Percentiles rank a stretch among this genome's conserved stretches.
Conservation (phyloP, 352 stramenopile species). For the Phytophthora tubulina region DNA sequence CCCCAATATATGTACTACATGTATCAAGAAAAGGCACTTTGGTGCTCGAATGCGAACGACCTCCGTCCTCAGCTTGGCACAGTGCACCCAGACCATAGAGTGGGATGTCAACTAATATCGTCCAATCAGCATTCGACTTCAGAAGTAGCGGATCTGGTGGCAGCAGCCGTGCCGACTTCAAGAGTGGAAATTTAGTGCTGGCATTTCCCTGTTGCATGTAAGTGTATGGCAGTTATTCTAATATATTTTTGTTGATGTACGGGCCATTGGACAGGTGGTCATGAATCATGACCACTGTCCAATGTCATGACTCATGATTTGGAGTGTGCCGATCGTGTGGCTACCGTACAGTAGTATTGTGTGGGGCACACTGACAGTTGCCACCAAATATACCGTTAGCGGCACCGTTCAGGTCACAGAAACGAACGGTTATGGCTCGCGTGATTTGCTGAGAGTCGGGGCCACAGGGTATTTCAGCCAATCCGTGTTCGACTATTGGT, state of each 20-base stretch:
- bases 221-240: too few species aligned
- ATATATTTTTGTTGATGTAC: background rate
- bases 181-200: too few species aligned
- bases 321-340: too few species aligned
- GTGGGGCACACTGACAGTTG: background rate
- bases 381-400: constrained; percentile 3
- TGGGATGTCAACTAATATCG: constrained; percentile 3
- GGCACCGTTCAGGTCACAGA: constrained; percentile 12
- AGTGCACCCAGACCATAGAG: constrained; percentile 1
- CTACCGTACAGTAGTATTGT: background rate
- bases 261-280: background rate
- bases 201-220: background rate
- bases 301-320: too few species aligned
- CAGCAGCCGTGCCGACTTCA: background rate
- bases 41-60: background rate
- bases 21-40: background rate
- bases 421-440: constrained; percentile 14
- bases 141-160: background rate
- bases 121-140: constrained; percentile 7
- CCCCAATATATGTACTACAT: background rate
- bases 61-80: constrained; percentile 1
- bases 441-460: constrained; percentile 17
- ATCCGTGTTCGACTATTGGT: constrained; percentile 5
- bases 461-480: constrained; percentile 8
- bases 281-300: too few species aligned